Evolutionary conservation across 805 yeast genomes (phyloP).

Genomic region (Starmerella cellae): DNA sequence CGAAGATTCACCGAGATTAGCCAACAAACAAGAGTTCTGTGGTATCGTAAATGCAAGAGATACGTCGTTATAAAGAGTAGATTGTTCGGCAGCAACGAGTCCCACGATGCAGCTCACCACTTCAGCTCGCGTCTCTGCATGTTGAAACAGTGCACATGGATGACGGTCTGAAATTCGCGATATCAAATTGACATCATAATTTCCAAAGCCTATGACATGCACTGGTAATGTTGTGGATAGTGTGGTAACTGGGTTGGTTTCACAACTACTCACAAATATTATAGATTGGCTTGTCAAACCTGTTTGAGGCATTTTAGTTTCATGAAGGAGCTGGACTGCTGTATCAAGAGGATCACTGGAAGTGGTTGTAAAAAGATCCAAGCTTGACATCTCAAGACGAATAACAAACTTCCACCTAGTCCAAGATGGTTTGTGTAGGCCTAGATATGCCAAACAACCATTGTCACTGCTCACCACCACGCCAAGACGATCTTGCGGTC

Average conservation of each 20-base stretch:
- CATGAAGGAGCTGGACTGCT: too few relatives aligned
- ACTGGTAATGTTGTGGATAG: not conserved
- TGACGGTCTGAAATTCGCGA: not conserved
- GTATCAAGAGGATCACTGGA: not conserved
- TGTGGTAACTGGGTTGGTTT: too few relatives aligned
- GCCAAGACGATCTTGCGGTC: slow-evolving; percentile 13
- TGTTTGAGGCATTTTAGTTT: too few relatives aligned
- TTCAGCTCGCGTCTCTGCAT: not conserved
- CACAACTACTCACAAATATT: slow-evolving; percentile 3
- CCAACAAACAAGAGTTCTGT: not conserved
- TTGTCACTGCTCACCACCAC: slow-evolving; percentile 5
- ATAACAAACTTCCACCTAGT: slow-evolving; percentile 5
- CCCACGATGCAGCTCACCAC: not conserved
- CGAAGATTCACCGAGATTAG: not conserved
- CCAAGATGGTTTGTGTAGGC: slow-evolving; percentile 12
- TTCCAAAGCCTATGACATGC: not conserved
- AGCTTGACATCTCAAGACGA: not conserved
- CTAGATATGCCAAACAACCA: slow-evolving; percentile 4
- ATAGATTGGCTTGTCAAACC: slow-evolving; percentile 3
- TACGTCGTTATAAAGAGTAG: not conserved
- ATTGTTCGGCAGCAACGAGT: not conserved
- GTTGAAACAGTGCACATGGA: not conserved
- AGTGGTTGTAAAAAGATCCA: not conserved
- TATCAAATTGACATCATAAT: not conserved
- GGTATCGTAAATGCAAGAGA: not conserved